Evolutionary conservation across 306 rosid genomes (phyloP).

Genomic region (Malus sylvestris): DNA sequence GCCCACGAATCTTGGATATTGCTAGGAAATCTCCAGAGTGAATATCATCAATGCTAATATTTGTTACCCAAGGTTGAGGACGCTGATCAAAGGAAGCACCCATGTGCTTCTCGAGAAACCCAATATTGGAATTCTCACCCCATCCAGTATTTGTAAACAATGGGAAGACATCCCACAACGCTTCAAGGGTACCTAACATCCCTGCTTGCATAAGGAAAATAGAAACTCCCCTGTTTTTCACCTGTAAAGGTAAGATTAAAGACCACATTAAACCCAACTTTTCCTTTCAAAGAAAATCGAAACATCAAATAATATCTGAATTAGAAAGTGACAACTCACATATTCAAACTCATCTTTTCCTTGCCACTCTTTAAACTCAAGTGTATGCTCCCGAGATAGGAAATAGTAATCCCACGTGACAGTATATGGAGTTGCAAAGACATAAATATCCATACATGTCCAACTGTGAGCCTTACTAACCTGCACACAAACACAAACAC

Average conservation of each 20-base stretch:
- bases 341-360: constrained; percentile 82
- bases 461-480: constrained; percentile 81
- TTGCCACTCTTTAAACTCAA: constrained; percentile 72
- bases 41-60: constrained; percentile 59
- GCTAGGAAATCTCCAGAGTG: constrained; percentile 98
- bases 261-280: constrained; percentile 11
- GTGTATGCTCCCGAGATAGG: constrained; percentile 81
- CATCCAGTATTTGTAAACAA: constrained; percentile 79
- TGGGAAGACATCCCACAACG: constrained; percentile 83
- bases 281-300: constrained; percentile 1
- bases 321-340: constrained; percentile 49
- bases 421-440: constrained; percentile 93
- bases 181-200: constrained; percentile 79
- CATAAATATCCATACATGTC: constrained; percentile 84
- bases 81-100: constrained; percentile 69
- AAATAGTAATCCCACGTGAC: constrained; percentile 96
- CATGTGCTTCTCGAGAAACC: constrained; percentile 77
- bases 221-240: constrained; percentile 68
- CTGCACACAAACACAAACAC: constrained; percentile 41
- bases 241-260: constrained; percentile 46
- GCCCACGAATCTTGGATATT: constrained; percentile 88
- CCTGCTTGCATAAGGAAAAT: constrained; percentile 94
- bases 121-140: constrained; percentile 80
- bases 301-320: not conserved
- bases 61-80: constrained; percentile 80